A percentile compares a stretch with the other conserved stretches of the same genome.
Conservation (phyloP, 805 yeast species). For the Jamesozyma piceae region DNA sequence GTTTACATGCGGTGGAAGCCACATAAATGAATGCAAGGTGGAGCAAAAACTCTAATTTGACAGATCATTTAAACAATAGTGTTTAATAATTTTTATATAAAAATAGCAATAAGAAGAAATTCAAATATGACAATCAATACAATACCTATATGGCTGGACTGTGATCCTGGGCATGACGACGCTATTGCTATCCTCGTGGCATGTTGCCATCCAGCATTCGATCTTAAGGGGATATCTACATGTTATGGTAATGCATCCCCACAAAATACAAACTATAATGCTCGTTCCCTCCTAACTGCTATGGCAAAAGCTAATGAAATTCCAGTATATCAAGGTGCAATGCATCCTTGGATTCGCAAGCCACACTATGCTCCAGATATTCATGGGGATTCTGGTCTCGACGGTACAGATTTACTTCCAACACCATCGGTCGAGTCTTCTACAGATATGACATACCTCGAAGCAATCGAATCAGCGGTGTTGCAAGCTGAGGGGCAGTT, state of each 20-base stretch:
- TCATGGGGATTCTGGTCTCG: slow-evolving; percentile 70
- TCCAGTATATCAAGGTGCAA: slow-evolving; percentile 61
- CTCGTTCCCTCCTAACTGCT: slow-evolving; percentile 58
- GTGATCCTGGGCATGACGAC: slow-evolving; percentile 91
- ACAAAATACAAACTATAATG: slow-evolving; percentile 56
- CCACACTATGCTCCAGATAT: slow-evolving; percentile 48
- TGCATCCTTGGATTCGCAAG: slow-evolving; percentile 43
- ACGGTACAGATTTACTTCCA: slow-evolving; percentile 60
- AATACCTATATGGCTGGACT: slow-evolving; percentile 78
- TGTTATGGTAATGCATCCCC: slow-evolving; percentile 65
- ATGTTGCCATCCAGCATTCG: slow-evolving; percentile 47
- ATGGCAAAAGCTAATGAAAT: slow-evolving; percentile 38
- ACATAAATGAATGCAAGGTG: too few species aligned
- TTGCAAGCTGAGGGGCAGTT: slow-evolving; percentile 38
- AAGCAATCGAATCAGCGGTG: slow-evolving; percentile 38
- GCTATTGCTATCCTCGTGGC: slow-evolving; percentile 65
- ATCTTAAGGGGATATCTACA: slow-evolving; percentile 61
- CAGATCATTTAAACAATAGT: too few species aligned
- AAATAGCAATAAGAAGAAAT: too few species aligned
- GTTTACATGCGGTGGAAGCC: too few species aligned
- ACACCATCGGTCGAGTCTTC: slow-evolving; percentile 29
- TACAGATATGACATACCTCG: slow-evolving; percentile 28
- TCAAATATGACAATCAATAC: slow-evolving; percentile 15
- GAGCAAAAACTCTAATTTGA: too few species aligned
- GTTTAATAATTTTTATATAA: too few species aligned